Base-by-base conservation (phyloP, 2,329 filamentous ascomycete genomes). In the Fragosphaeria purpurea region DNA sequence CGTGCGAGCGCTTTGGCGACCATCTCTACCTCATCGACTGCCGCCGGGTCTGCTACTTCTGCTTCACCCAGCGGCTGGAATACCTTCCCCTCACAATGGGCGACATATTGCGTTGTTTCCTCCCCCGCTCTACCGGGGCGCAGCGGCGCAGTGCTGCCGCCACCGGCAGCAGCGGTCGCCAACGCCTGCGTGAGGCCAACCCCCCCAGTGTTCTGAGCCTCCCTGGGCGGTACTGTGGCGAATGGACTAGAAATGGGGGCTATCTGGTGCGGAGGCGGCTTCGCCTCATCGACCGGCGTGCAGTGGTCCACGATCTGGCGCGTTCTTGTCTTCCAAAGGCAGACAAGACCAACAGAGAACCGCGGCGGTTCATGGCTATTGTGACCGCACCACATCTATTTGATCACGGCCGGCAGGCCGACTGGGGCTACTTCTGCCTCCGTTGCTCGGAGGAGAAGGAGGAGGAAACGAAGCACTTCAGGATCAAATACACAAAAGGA, bases 181-280 rank as follows among this genome's bases (percentile, higher is more conserved):
- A 46, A 34, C 48, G 38, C 30, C 32, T 50, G 3, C 37, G n/a
- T 35, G 38, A 30, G 43, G 32, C 42, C 6, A 45, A 37, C 7
- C 30, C 37, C n/a, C 66, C 75, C 7, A 67, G 66, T 63, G 70
- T 70, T 60, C 8, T 50, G 37, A 50, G 43, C 43, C 43, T 50
- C 31, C 44, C 43, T 3, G 48, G 44, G 32, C 12, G 22, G 38
- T 42, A 50, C 39, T 46, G 33, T 42, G 31, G 5, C 22, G 32
- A 12, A 31, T 38, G 32, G n/a, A 22, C 22, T 22, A 22, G n/a
- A 2, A 2, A 42, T 4, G 32, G 48, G 7, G 32, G 32, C n/a
- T n/a, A 46, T 31, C 11, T 42, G 32, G n/a, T 42, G 9, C 43
- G 33, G 37, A 42, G 38, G 48, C 43, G 44, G 43, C 31, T 37